phyloP scores from a whole-genome alignment of 225 moss, liverwort and hornwort genomes.

The Physcomitrellopsis africana region DNA sequence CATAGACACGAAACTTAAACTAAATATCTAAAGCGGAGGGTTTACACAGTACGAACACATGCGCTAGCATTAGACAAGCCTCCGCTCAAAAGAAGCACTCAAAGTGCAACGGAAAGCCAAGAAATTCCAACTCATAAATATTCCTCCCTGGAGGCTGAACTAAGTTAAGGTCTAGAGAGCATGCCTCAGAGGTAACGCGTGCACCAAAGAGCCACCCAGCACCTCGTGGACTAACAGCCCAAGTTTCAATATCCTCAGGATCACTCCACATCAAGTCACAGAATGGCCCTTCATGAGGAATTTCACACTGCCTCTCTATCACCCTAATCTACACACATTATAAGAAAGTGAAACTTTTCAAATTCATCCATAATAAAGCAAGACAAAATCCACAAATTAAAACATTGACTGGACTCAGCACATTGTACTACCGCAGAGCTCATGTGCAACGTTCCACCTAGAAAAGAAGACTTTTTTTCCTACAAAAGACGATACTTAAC shows the following conservation, averaged over 20 bases:
- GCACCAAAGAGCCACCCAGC: constrained; percentile 99
- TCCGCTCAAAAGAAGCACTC: not conserved
- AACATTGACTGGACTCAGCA: not conserved
- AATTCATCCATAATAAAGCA: not conserved
- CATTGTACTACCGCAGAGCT: not conserved
- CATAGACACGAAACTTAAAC: not conserved
- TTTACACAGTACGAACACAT: not conserved
- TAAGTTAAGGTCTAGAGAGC: constrained; percentile 23
- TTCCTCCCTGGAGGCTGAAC: not conserved
- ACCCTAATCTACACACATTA: constrained; percentile 86
- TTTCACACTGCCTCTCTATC: constrained; percentile 98
- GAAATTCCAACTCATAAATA: not conserved
- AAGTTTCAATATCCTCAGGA: constrained; percentile 95
- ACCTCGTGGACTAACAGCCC: constrained; percentile 99
- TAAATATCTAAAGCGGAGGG: not conserved
- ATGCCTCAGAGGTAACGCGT: constrained; percentile 94
- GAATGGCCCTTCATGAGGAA: constrained; percentile 97
- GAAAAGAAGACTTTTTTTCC: not conserved
- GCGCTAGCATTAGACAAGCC: too few species aligned
- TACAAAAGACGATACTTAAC: constrained; percentile 6
- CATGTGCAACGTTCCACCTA: not conserved
- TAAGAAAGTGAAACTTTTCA: constrained; percentile 23
- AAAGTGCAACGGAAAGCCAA: not conserved
- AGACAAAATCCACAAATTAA: not conserved
- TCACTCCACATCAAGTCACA: constrained; percentile 99